These are phyloP conservation scores for Sporothrix brunneoviolacea DNA, from an alignment of 2,329 filamentous ascomycete genomes.

Conservation along the genomic window DNA sequence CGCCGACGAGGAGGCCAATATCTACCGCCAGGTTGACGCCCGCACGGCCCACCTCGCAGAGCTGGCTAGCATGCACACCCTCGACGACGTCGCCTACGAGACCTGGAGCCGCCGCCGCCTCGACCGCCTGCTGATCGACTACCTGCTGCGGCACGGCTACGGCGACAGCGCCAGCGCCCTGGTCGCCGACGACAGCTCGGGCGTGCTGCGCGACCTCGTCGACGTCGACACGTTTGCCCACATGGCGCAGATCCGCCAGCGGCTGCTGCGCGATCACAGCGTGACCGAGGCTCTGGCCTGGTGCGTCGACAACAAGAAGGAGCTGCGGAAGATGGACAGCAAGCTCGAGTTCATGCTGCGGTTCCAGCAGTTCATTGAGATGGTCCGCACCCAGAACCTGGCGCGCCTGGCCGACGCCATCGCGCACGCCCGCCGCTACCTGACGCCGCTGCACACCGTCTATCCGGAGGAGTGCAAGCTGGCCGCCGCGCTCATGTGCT, in stretches of 20 bases:
- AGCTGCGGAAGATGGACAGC: slow-evolving; percentile 80
- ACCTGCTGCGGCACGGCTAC: slow-evolving; percentile 79
- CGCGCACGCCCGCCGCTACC: slow-evolving; percentile 72
- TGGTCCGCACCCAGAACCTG: slow-evolving; percentile 62
- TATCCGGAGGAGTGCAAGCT: slow-evolving; percentile 63
- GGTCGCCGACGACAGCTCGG: slow-evolving; percentile 35
- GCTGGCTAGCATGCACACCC: slow-evolving; percentile 68
- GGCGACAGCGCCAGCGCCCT: slow-evolving; percentile 68
- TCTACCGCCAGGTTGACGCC: slow-evolving; percentile 69
- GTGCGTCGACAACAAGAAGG: slow-evolving; percentile 91
- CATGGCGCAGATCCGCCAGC: slow-evolving; percentile 71
- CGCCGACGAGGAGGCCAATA: slow-evolving; percentile 69
- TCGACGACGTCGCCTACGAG: slow-evolving; percentile 92
- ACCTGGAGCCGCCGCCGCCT: slow-evolving; percentile 77
- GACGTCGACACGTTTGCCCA: slow-evolving; percentile 83
- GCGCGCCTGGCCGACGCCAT: slow-evolving; percentile 69
- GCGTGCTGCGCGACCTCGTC: slow-evolving; percentile 67
- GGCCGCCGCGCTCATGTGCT: slow-evolving; percentile 75
- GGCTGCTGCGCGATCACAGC: slow-evolving; percentile 57
- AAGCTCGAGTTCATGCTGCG: slow-evolving; percentile 89
- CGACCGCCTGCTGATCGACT: slow-evolving; percentile 84
- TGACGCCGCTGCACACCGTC: slow-evolving; percentile 62
- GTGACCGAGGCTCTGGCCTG: slow-evolving; percentile 76
- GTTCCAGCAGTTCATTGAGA: slow-evolving; percentile 90
- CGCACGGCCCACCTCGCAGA: slow-evolving; percentile 75